phyloP scores from a whole-genome alignment of 192 early-diverging fungal species.

The Coemansia guatemalensis region DNA sequence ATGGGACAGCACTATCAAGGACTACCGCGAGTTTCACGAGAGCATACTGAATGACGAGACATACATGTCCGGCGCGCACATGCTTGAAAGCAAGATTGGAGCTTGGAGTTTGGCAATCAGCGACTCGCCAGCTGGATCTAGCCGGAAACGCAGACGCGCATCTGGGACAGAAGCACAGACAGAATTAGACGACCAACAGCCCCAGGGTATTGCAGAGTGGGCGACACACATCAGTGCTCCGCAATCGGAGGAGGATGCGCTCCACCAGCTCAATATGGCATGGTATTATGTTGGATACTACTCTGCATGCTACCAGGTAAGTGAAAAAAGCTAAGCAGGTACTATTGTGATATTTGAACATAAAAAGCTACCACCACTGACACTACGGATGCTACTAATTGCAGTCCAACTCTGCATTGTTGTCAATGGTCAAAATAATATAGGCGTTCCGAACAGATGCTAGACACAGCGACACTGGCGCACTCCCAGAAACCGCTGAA shows the following conservation, averaged over 20 bases:
- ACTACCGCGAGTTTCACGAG: constrained; percentile 54
- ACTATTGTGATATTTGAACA: not conserved
- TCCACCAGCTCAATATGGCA: constrained; percentile 67
- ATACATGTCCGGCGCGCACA: constrained; percentile 21
- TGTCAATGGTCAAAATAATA: not conserved
- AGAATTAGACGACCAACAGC: not conserved
- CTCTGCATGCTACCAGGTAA: constrained; percentile 69
- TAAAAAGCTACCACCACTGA: not conserved
- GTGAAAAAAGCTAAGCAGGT: not conserved
- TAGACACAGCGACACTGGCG: not conserved
- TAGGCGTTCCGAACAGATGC: constrained; percentile 10
- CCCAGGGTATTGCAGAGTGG: constrained; percentile 4
- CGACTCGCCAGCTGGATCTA: constrained; percentile 12
- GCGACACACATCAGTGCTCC: constrained; percentile 14
- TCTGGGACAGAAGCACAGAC: not conserved
- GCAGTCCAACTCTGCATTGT: not conserved
- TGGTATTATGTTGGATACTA: constrained; percentile 79
- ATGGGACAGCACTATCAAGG: constrained; percentile 62
- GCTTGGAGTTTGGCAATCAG: constrained; percentile 14
- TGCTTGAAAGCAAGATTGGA: constrained; percentile 25
- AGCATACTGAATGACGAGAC: constrained; percentile 20
- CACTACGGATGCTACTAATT: not conserved
- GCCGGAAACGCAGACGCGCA: constrained; percentile 20
- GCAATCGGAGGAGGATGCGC: constrained; percentile 57
- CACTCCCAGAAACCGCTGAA: not conserved